Evolutionary conservation across 139 green algal species (phyloP).

Genomic region (Chlorella sp.): DNA sequence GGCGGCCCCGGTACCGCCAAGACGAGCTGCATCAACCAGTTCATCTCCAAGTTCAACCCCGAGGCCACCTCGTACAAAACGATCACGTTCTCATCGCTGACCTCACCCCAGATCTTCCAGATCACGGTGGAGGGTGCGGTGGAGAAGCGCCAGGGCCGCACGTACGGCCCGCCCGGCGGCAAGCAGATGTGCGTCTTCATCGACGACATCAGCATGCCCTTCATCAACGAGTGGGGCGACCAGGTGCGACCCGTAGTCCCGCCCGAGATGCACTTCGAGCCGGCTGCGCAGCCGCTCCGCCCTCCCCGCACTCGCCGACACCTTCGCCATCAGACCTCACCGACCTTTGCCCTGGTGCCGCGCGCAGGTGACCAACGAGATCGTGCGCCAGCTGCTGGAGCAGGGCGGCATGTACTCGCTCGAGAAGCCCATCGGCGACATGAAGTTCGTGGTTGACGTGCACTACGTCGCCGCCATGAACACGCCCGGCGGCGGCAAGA

Average conservation of each 20-base stretch:
- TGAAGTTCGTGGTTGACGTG: conserved; percentile 86
- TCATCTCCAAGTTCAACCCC: conserved; percentile 65
- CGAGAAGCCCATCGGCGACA: conserved; percentile 94
- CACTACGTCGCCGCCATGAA: conserved; percentile 88
- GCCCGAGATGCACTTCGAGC: too few species aligned
- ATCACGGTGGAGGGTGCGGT: conserved; percentile 68
- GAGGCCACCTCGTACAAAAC: conserved; percentile 70
- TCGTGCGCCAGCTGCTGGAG: conserved; percentile 91
- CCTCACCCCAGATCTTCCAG: conserved; percentile 90
- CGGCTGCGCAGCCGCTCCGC: too few species aligned
- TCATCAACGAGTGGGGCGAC: conserved; percentile 93
- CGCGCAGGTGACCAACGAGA: conserved; percentile 87
- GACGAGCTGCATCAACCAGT: conserved; percentile 80
- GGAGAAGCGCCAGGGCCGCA: conserved; percentile 93
- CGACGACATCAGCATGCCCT: conserved; percentile 91
- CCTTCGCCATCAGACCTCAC: too few species aligned
- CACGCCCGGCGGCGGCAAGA: conserved; percentile 81
- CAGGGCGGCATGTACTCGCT: conserved; percentile 88
- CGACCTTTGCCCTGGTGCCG: too few species aligned
- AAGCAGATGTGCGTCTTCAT: conserved; percentile 87
- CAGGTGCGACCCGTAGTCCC: too few species aligned
- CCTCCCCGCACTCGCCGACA: too few species aligned
- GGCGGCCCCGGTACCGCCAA: conserved; percentile 91
- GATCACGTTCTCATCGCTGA: conserved; percentile 91
- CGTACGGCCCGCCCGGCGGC: conserved; percentile 81